A percentile compares a stretch with the other conserved stretches of the same genome.
These are phyloP conservation scores for Nepenthes mirabilis DNA, from an alignment of 148 eudicot species.

Conservation along the genomic window DNA sequence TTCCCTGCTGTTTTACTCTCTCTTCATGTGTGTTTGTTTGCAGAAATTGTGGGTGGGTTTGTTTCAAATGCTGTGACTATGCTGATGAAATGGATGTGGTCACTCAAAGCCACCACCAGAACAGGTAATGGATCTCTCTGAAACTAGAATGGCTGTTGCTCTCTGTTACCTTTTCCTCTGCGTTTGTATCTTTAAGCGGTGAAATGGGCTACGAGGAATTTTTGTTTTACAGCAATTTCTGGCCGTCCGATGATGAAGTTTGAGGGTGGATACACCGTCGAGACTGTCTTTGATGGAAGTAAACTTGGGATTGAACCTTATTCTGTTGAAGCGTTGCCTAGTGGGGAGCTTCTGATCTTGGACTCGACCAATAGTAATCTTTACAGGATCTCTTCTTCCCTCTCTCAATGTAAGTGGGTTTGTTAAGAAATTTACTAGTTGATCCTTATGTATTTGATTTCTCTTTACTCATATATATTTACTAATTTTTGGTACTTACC, in stretches of 20 bases:
- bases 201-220: slow-evolving; percentile 4
- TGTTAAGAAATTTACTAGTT: not conserved
- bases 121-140: slow-evolving; percentile 37
- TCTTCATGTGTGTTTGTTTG: slow-evolving; percentile 6
- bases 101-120: slow-evolving; percentile 78
- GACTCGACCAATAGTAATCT: slow-evolving; percentile 92
- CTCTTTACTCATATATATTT: not conserved
- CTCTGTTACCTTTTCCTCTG: slow-evolving; percentile 1
- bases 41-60: slow-evolving; percentile 80
- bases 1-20: slow-evolving; percentile 3
- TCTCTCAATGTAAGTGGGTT: slow-evolving; percentile 66
- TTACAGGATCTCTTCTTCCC: slow-evolving; percentile 78
- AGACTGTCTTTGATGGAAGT: slow-evolving; percentile 99
- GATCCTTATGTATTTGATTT: not conserved
- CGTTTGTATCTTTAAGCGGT: not conserved
- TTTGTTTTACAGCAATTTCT: slow-evolving; percentile 41
- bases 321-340: slow-evolving; percentile 61
- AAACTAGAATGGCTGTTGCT: not conserved
- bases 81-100: slow-evolving; percentile 78
- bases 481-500: too few relatives aligned
- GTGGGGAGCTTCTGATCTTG: slow-evolving; percentile 86
- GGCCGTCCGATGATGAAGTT: slow-evolving; percentile 88
- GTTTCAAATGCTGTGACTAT: slow-evolving; percentile 49
- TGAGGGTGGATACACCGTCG: slow-evolving; percentile 91
- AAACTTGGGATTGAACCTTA: slow-evolving; percentile 95